Conservation (phyloP, 805 yeast species). For the Wickerhamiella allomyrinae region DNA sequence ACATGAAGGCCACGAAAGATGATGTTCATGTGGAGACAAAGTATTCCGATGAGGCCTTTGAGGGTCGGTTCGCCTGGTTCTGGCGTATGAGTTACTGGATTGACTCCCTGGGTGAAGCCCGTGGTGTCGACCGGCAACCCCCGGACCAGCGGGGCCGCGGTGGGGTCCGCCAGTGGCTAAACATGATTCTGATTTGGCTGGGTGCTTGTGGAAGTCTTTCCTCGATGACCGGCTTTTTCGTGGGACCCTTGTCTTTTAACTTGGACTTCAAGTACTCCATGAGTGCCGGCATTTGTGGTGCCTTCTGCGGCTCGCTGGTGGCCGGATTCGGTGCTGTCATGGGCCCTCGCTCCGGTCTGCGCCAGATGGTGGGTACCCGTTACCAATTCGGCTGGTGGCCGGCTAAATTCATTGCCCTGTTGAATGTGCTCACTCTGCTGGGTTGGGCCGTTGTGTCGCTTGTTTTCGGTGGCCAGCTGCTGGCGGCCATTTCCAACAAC, state of each 20-base stretch:
- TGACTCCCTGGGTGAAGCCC: constrained; percentile 49
- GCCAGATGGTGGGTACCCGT: constrained; percentile 77
- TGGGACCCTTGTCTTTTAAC: constrained; percentile 60
- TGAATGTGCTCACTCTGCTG: constrained; percentile 58
- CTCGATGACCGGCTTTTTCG: constrained; percentile 69
- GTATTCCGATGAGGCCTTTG: not conserved
- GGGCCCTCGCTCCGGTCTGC: constrained; percentile 84
- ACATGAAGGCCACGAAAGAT: not conserved
- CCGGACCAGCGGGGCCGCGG: constrained; percentile 42
- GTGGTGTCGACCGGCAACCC: constrained; percentile 65
- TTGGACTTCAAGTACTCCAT: constrained; percentile 54
- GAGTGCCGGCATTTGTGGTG: constrained; percentile 48
- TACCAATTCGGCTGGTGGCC: constrained; percentile 77
- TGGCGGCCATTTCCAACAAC: constrained; percentile 49
- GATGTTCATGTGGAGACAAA: constrained; percentile 1
- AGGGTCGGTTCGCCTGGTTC: constrained; percentile 14
- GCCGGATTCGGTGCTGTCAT: constrained; percentile 74
- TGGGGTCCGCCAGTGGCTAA: constrained; percentile 12
- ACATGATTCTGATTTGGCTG: constrained; percentile 62
- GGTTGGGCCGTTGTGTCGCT: constrained; percentile 95
- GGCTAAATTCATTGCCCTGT: constrained; percentile 59
- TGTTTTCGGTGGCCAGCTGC: constrained; percentile 77
- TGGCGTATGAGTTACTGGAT: constrained; percentile 21
- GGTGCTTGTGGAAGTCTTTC: constrained; percentile 82
- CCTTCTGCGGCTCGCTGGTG: constrained; percentile 52